Evolutionary conservation across 148 eudicot species (phyloP).

Genomic region (Spergularia bocconei): DNA sequence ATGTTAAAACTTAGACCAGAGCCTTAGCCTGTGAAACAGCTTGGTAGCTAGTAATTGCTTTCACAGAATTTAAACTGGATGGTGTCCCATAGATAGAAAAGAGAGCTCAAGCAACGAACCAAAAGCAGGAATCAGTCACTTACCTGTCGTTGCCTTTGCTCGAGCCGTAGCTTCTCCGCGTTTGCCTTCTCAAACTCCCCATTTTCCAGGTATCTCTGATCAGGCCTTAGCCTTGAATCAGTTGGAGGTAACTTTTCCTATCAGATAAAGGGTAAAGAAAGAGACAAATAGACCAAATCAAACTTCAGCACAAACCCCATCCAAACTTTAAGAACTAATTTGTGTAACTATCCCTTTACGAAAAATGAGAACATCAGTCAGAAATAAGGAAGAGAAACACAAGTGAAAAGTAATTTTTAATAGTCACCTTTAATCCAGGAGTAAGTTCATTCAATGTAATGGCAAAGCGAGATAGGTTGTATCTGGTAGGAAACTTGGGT

Average conservation of each 20-base stretch:
- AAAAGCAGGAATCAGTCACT: neutral
- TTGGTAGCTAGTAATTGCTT: neutral
- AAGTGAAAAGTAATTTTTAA: slow-evolving; percentile 3
- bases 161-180: slow-evolving; percentile 79
- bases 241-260: slow-evolving; percentile 95
- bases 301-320: neutral
- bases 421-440: slow-evolving; percentile 72
- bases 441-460: slow-evolving; percentile 89
- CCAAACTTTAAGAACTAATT: neutral
- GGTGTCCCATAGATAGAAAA: neutral
- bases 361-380: neutral
- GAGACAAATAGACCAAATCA: slow-evolving; percentile 4
- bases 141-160: slow-evolving; percentile 96
- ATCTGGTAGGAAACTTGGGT: slow-evolving; percentile 74
- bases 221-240: slow-evolving; percentile 92
- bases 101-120: neutral
- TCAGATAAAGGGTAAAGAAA: slow-evolving; percentile 1
- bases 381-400: neutral
- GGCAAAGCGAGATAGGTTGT: slow-evolving; percentile 92
- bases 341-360: neutral
- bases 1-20: neutral
- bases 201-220: slow-evolving; percentile 82
- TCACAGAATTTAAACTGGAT: no score
- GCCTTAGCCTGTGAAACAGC: neutral
- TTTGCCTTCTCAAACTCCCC: slow-evolving; percentile 92